phyloP scores from a whole-genome alignment of 345 rosid species.

The Populus euphratica region DNA sequence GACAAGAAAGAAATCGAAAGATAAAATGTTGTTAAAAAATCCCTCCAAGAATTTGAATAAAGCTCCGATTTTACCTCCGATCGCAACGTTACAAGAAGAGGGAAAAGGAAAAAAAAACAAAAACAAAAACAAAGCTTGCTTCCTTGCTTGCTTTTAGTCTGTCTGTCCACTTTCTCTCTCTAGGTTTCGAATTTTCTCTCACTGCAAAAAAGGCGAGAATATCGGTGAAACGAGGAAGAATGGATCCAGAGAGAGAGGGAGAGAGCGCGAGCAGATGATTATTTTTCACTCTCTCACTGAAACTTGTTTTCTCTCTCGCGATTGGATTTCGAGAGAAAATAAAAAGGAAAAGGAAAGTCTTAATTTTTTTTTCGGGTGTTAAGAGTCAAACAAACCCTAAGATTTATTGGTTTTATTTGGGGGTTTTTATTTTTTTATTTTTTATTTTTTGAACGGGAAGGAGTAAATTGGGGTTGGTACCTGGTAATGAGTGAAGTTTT shows the following conservation, averaged over 20 bases:
- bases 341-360: not conserved
- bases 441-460: not conserved
- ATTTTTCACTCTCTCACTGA: conserved; percentile 37
- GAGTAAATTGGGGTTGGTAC: not conserved
- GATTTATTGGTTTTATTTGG: not conserved
- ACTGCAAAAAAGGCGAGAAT: conserved; percentile 31
- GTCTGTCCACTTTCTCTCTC: conserved; percentile 32
- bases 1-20: conserved; percentile 9
- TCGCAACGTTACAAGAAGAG: conserved; percentile 49
- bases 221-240: conserved; percentile 32
- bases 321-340: conserved; percentile 17
- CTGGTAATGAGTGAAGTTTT: not conserved
- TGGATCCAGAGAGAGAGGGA: conserved; percentile 38
- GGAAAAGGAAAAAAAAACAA: too few relatives aligned
- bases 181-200: conserved; percentile 21
- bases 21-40: conserved; percentile 23
- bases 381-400: conserved; percentile 15
- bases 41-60: conserved; percentile 47
- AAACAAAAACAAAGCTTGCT: conserved; percentile 5
- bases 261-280: conserved; percentile 36
- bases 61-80: conserved; percentile 39
- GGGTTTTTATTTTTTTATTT: not conserved
- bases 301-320: conserved; percentile 29
- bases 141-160: conserved; percentile 19
- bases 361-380: not conserved